phyloP scores from a whole-genome alignment of 2,329 filamentous ascomycete genomes.

The Exophiala spinifera region DNA sequence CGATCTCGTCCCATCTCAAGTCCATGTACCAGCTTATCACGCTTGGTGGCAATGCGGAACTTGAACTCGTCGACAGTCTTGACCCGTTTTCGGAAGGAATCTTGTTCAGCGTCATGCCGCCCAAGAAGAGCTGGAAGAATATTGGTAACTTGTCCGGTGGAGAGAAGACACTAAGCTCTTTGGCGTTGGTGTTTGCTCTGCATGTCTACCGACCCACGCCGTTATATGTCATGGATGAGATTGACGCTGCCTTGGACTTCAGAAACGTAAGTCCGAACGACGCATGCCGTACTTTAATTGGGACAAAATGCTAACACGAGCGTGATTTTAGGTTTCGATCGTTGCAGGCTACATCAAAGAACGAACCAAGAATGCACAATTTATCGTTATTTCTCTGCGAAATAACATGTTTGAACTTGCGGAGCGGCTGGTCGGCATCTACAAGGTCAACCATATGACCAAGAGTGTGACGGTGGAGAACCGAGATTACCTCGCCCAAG shows the following conservation, averaged over 20 bases:
- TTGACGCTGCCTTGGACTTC: slow-evolving; percentile 96
- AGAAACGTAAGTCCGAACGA: slow-evolving; percentile 70
- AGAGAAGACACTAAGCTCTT: slow-evolving; percentile 90
- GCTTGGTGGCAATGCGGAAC: slow-evolving; percentile 96
- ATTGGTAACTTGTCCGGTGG: slow-evolving; percentile 94
- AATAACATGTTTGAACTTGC: slow-evolving; percentile 99
- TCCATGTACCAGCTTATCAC: slow-evolving; percentile 99
- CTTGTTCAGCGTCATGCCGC: slow-evolving; percentile 96
- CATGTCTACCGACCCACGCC: slow-evolving; percentile 98
- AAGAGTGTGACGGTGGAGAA: slow-evolving; percentile 91
- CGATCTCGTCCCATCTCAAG: slow-evolving; percentile 90
- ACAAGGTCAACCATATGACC: slow-evolving; percentile 99
- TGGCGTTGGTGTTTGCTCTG: slow-evolving; percentile 94
- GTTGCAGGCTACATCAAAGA: slow-evolving; percentile 99
- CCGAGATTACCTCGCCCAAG: slow-evolving; percentile 57
- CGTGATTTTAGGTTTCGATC: slow-evolving; percentile 71
- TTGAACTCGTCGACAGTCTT: slow-evolving; percentile 92
- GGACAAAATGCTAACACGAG: not conserved
- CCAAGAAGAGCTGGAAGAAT: slow-evolving; percentile 99
- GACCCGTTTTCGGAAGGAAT: slow-evolving; percentile 98
- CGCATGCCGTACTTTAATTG: not conserved
- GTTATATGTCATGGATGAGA: slow-evolving; percentile 99
- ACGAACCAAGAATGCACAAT: slow-evolving; percentile 97
- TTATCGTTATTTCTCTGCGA: slow-evolving; percentile 93
- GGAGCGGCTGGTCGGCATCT: slow-evolving; percentile 90